Evolutionary conservation across 176 grass and related monocot genomes (phyloP), one percentile per base, ranked within the genome.

Genomic region (Chrysopogon serrulatus): DNA sequence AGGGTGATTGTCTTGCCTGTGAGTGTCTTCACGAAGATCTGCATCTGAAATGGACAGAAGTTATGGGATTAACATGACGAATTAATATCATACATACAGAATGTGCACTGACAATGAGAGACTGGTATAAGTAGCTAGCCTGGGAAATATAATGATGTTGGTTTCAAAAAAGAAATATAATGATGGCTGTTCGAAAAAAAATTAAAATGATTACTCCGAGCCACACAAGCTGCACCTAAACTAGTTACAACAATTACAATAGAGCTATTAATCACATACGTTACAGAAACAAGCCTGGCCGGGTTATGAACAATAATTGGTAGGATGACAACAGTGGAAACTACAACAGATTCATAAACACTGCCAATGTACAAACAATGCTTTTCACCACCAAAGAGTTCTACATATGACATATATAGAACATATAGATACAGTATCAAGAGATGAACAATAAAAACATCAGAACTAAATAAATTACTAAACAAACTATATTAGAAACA

Each of bases 21-120:
- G 21, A 88, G 86, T 47, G 86, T 88, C 65, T 88, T 88, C 17
- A 88, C 86, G 2, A 88, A 88, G 37, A 88, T 88, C 18, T 84
- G 86, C 69, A 47, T 79, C 76, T 79, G 39, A 5, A 79, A 45
- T 4, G 18, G 3, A 30, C 0, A 73, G 5, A 0, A 17, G 9
- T 0, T 31, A 18, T 31, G 9, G 0, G 69, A 31, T 72, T 45
- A 47, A 49, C 4, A 49, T 73, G 21, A 26, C 10, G 41, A 70
- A 37, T 6, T 26, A 23, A 42, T 13, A 69, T 14, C 36, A 14
- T 11, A 13, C 36, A 14, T 11, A 42, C 41, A 42, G 10, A 74
- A 34, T 33, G 17, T 5, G 21, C 18, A 66, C 5, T 42, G 41
- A 2, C 10, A 42, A 0, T 48, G 1, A 48, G 36, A 40, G 19